Conservation (phyloP, 2,329 filamentous ascomycete genomes). For the Microsporum ferrugineum region DNA sequence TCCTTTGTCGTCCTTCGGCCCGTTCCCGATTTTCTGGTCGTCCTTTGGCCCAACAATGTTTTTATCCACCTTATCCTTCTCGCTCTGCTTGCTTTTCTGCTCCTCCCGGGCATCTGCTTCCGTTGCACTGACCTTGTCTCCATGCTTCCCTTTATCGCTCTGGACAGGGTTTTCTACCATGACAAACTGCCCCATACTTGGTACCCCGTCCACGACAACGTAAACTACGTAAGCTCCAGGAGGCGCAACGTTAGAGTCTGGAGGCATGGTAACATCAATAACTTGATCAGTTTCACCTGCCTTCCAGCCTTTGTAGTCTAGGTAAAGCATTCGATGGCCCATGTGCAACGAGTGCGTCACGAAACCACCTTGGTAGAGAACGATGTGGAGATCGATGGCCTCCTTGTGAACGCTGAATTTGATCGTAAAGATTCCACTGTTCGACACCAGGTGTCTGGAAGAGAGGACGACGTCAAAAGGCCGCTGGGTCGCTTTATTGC, state of each 20-base stretch:
- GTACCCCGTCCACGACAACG: conserved; percentile 46
- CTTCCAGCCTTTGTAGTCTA: conserved; percentile 42
- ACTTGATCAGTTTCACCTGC: conserved; percentile 32
- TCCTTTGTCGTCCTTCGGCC: not conserved
- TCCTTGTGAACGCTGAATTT: conserved; percentile 36
- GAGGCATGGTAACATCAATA: conserved; percentile 44
- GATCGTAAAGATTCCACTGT: conserved; percentile 38
- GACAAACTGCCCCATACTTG: conserved; percentile 43
- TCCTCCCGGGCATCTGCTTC: not conserved
- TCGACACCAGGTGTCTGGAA: conserved; percentile 33
- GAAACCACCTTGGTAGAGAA: conserved; percentile 49
- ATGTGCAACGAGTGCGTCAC: conserved; percentile 52
- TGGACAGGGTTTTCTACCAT: conserved; percentile 13
- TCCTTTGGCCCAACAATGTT: not conserved
- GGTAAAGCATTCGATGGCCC: conserved; percentile 47
- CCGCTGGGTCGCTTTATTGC: conserved; percentile 38
- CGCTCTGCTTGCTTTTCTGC: not conserved
- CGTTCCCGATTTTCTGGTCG: not conserved
- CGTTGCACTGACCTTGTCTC: not conserved
- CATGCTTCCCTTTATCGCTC: not conserved
- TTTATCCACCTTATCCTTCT: not conserved
- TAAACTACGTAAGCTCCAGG: conserved; percentile 52
- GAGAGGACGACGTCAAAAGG: conserved; percentile 40
- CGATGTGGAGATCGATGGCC: conserved; percentile 38
- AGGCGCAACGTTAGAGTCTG: conserved; percentile 45